Evolutionary conservation across 2,329 filamentous ascomycete genomes (phyloP).

Genomic region (Nigrospora osmanthi): DNA sequence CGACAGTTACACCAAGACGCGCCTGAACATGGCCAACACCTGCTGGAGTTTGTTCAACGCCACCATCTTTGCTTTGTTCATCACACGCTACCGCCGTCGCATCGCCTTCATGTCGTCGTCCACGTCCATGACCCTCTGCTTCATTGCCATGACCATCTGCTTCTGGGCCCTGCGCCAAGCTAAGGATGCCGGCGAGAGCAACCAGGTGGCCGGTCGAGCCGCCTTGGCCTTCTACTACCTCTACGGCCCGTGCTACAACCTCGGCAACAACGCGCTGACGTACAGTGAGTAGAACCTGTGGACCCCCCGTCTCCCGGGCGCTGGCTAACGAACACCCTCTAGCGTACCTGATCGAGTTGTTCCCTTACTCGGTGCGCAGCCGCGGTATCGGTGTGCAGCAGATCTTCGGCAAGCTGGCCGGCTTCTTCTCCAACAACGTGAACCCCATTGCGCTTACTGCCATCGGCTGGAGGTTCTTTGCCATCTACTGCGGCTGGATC

Average conservation of each 20-base stretch:
- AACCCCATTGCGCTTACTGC: conserved; percentile 33
- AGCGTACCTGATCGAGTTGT: conserved; percentile 50
- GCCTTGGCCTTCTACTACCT: conserved; percentile 52
- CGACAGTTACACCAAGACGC: conserved; percentile 30
- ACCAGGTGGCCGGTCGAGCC: conserved; percentile 16
- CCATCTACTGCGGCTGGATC: conserved; percentile 35
- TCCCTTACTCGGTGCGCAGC: conserved; percentile 46
- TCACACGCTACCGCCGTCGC: conserved; percentile 27
- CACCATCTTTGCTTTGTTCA: conserved; percentile 29
- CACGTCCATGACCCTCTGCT: conserved; percentile 33
- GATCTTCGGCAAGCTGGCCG: conserved; percentile 36
- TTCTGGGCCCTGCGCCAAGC: conserved; percentile 29
- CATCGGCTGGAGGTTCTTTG: conserved; percentile 32
- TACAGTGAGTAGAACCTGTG: conserved; percentile 42
- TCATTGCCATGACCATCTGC: conserved; percentile 42
- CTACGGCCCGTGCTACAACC: conserved; percentile 53
- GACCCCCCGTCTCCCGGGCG: too few species aligned
- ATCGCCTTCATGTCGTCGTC: conserved; percentile 32
- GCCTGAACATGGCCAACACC: conserved; percentile 35
- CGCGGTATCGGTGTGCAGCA: conserved; percentile 52
- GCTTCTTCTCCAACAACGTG: conserved; percentile 35
- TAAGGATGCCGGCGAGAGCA: conserved; percentile 12
- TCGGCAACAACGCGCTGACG: conserved; percentile 59
- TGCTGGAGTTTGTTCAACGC: conserved; percentile 37
- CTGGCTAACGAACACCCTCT: not conserved